Base-by-base conservation (phyloP, 345 rosid genomes). In the Cardamine resedifolia region DNA sequence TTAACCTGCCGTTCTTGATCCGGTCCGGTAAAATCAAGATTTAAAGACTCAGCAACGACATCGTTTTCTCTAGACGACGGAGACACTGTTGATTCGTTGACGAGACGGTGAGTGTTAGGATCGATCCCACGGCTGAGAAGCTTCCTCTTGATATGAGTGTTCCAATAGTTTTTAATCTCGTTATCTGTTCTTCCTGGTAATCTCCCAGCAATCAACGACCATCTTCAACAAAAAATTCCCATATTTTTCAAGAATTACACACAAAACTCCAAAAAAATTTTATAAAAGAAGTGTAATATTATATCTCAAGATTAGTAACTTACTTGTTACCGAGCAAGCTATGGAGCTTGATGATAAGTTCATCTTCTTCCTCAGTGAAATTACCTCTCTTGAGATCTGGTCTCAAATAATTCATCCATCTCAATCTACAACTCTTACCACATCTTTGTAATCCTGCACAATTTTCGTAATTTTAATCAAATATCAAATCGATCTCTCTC, bases 361-460 rank as follows among this genome's bases (percentile, higher is more conserved):
- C 90, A 53, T 91, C 96, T 83, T 91, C 97, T 39, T 85, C 86
- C 14, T 83, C 86, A 0, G 81, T 83, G 83, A 91, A 91, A 81
- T 91, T 91, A 15, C 97, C 97, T 70, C 97, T 83, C 78, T 91
- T 91, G 20, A 91, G 88, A 83, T 88, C 92, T 51, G 97, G 97
- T 52, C 90, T 75, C 33, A 86, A 58, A 34, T 86, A 84, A 65
- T 83, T 87, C 80, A 87, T 87, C 91, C 87, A 91, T 73, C 97
- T 79, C 14, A 91, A 79, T 36, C 96, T 83, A 64, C 96, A 91
- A 73, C 96, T 89, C 77, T 91, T 89, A 3, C 97, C 97, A 74
- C 97, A 91, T 70, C 97, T 77, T 39, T 87, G 87, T 73, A 91
- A 72, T 18, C 97, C 97, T 91, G 50, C 53, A 55, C 48, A 47